Evolutionary conservation across 371 early-diverging fungal genomes (phyloP), one percentile per base, ranked within the genome.

Genomic region (Actinomortierella ambigua): DNA sequence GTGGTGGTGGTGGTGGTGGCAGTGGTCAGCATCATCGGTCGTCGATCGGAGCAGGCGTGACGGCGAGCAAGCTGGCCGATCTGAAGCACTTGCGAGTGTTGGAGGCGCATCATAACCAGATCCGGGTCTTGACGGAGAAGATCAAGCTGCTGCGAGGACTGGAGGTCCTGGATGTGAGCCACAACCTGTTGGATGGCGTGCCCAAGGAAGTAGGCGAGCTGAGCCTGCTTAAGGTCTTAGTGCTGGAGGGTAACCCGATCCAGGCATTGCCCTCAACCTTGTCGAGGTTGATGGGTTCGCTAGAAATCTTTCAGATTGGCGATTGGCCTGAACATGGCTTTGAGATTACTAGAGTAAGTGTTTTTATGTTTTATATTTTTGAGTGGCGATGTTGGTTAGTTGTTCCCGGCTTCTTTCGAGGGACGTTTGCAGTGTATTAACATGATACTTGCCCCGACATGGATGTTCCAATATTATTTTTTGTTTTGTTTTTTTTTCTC

Each of bases 311-410:
- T 47, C 63, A 68, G 44, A 59, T 79, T 49, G 79, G 79, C 44
- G 66, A 77, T 49, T 79, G 79, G 79, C 79, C 79, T 4, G 75
- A 65, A 42, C 65, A 61, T 55, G 79, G 78, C 15, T 79, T 77
- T n/a, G 68, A 68, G 53, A 69, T 75, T 27, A 65, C 66, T 9
- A 62, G 76, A 39, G 76, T 75, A 65, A 63, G 68, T 53, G 4
- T 1, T 42, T 7, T 2, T 34, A 34, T 34, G 4, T 34, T 34
- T 34, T 11, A 34, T 34, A 6, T 34, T 34, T 34, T 34, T 34
- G 11, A n/a, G n/a, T n/a, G n/a, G n/a, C n/a, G n/a, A n/a, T n/a
- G n/a, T n/a, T n/a, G n/a, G n/a, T n/a, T n/a, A n/a, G n/a, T n/a
- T n/a, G n/a, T n/a, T n/a, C n/a, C n/a, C n/a, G n/a, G n/a, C n/a